These are phyloP conservation scores for Sideroxylon spinosum DNA, from an alignment of 179 eudicot genomes.

Conservation along the genomic window DNA sequence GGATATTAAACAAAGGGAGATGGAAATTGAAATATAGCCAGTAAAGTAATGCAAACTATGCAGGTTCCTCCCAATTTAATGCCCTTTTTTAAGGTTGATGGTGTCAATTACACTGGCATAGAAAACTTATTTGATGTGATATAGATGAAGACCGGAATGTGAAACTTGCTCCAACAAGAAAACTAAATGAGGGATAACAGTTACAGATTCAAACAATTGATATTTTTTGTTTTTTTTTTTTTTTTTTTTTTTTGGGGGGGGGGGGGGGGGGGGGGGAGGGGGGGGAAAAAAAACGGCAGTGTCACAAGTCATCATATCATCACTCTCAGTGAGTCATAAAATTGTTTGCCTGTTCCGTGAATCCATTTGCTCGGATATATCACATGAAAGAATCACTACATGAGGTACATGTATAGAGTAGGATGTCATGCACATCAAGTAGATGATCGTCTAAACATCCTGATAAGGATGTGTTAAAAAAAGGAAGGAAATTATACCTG, in stretches of 20 bases:
- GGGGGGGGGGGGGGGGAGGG: no score
- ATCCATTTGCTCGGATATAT: no score
- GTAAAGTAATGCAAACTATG: neutral
- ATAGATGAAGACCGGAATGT: neutral
- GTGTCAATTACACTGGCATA: no score
- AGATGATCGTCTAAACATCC: neutral
- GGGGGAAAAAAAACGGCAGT: neutral
- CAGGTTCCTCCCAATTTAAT: neutral
- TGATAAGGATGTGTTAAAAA: conserved; percentile 1
- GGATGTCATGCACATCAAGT: neutral
- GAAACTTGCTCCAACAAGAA: neutral
- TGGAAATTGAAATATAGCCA: neutral
- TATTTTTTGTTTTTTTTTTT: no score
- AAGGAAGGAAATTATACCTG: conserved; percentile 47
- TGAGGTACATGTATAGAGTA: no score
- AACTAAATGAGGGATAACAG: neutral
- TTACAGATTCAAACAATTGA: neutral
- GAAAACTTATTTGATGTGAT: no score
- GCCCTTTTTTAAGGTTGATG: neutral
- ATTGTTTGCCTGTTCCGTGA: neutral
- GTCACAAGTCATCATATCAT: neutral
- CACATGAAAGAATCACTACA: neutral
- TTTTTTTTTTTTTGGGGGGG: no score
- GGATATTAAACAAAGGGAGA: neutral
- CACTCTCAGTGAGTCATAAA: conserved; percentile 1